Conservation (phyloP, 331 rosid genomes). For the Rosa hybrid region DNA sequence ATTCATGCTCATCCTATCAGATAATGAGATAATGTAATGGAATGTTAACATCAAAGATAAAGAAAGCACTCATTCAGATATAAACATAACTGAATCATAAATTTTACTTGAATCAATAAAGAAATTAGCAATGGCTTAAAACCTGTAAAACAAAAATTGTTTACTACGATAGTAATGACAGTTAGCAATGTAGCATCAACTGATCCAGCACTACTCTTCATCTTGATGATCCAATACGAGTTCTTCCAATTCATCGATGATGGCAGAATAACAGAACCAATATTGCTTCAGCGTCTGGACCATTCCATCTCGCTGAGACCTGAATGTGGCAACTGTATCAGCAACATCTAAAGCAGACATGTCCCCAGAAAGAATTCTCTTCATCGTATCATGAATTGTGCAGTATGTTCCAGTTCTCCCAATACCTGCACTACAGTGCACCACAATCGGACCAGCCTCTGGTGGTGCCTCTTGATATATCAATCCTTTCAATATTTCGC, state of each 20-base stretch:
- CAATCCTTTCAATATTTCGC: conserved; percentile 66
- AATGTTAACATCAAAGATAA: background rate
- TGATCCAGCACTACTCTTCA: conserved; percentile 15
- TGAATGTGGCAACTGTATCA: conserved; percentile 62
- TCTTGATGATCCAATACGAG: conserved; percentile 42
- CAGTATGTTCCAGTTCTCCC: conserved; percentile 98
- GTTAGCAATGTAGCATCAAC: background rate
- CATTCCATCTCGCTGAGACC: conserved; percentile 97
- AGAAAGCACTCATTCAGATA: background rate
- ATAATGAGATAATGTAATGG: background rate
- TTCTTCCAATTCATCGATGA: conserved; percentile 83
- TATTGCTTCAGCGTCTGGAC: conserved; percentile 92
- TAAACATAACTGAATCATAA: background rate
- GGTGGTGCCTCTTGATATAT: conserved; percentile 55
- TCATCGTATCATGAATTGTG: conserved; percentile 80
- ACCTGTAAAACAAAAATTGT: background rate
- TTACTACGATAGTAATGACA: background rate
- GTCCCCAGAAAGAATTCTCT: conserved; percentile 88
- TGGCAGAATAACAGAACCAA: conserved; percentile 64
- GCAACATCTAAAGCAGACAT: conserved; percentile 81
- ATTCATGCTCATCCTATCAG: background rate
- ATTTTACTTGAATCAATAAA: background rate
- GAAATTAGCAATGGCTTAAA: background rate
- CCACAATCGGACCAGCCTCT: conserved; percentile 76
- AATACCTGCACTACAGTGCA: conserved; percentile 99